A percentile compares a stretch with the other conserved stretches of the same genome.
phyloP scores from a whole-genome alignment of 2,329 filamentous ascomycete genomes.

The Fusarium graminum region DNA sequence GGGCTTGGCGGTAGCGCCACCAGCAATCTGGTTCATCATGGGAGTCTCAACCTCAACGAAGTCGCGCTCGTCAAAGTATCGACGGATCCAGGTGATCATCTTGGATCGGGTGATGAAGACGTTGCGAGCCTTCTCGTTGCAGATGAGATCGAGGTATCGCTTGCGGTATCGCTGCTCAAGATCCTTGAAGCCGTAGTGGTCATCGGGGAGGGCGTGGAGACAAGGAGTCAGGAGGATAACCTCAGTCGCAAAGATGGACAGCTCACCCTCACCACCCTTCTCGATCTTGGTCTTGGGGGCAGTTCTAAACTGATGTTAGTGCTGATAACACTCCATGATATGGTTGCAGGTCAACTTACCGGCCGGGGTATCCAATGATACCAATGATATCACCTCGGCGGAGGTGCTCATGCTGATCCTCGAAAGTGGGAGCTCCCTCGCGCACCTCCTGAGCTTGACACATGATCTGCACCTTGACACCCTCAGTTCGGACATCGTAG shows the following conservation, averaged over 20 bases:
- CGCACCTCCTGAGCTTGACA: constrained; percentile 85
- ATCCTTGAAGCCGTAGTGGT: constrained; percentile 96
- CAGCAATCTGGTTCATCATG: constrained; percentile 96
- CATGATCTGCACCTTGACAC: constrained; percentile 86
- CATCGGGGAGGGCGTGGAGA: constrained; percentile 80
- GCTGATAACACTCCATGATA: constrained; percentile 1
- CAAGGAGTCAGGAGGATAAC: constrained; percentile 90
- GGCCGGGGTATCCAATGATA: constrained; percentile 49
- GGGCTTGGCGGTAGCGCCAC: constrained; percentile 92
- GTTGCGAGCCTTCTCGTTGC: constrained; percentile 89
- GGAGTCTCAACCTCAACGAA: constrained; percentile 97
- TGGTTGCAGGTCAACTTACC: constrained; percentile 33
- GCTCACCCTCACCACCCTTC: constrained; percentile 79
- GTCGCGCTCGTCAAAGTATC: constrained; percentile 87
- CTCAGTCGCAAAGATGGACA: constrained; percentile 92
- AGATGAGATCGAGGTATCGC: constrained; percentile 94
- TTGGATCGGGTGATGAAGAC: constrained; percentile 87
- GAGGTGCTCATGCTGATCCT: constrained; percentile 89
- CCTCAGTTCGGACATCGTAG: constrained; percentile 74
- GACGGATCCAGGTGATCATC: constrained; percentile 89
- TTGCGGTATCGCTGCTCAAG: constrained; percentile 93
- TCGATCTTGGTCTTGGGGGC: constrained; percentile 90
- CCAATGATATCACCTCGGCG: constrained; percentile 94
- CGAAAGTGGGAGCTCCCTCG: constrained; percentile 76
- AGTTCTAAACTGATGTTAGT: constrained; percentile 67